Evolutionary conservation across 139 green algal genomes (phyloP).

Genomic region (Chlorella sp.): DNA sequence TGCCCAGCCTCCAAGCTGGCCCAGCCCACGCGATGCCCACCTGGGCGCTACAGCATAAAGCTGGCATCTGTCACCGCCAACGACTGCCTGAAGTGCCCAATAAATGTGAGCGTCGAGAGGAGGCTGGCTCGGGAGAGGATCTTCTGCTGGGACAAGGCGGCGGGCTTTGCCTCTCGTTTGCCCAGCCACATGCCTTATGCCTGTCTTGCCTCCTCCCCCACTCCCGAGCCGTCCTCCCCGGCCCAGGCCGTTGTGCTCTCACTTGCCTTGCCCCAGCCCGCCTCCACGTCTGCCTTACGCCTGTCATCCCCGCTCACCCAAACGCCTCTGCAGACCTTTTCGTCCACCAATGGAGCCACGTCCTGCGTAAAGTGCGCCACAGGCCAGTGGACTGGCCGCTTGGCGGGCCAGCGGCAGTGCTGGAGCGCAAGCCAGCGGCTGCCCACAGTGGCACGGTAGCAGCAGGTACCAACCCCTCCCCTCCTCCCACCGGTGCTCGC

Average conservation of each 20-base stretch:
- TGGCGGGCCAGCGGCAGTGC: neutral
- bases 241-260: too few species aligned
- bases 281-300: neutral
- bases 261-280: too few species aligned
- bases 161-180: too few species aligned
- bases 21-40: neutral
- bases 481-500: too few species aligned
- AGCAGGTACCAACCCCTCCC: too few species aligned
- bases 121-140: neutral
- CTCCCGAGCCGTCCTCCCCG: too few species aligned
- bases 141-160: neutral
- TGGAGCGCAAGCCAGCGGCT: neutral
- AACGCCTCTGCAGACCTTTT: neutral
- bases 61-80: neutral
- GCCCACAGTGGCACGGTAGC: neutral
- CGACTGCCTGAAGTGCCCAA: neutral
- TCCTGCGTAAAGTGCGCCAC: neutral
- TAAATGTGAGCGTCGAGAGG: neutral
- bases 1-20: neutral
- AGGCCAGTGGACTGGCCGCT: neutral
- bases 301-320: neutral
- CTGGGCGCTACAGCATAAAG: neutral
- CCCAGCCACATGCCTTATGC: too few species aligned
- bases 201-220: too few species aligned
- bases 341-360: neutral